Evolutionary conservation across 495 filamentous ascomycete species (phyloP), one percentile per base, ranked within the genome.

Genomic region (Geoglossum glabrum): DNA sequence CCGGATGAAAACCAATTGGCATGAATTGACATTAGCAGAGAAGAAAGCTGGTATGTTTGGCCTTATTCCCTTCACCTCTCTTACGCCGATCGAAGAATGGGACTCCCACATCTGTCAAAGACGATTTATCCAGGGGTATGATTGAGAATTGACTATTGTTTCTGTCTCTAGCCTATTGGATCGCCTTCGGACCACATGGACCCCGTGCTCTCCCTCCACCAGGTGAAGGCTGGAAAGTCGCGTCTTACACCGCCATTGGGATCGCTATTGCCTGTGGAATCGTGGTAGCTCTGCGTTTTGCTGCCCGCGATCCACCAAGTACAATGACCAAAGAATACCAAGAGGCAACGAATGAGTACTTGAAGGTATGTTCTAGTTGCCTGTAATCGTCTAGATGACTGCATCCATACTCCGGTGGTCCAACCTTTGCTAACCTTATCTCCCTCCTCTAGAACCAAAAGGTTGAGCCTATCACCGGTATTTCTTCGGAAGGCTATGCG

Each of bases 271-370:
- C 79, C 63, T 70, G 87, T 64, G 71, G 68, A 58, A 26, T 92
- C 68, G 89, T 92, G 72, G 74, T 73, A 63, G 55, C 63, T 62
- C 74, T 85, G 67, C 81, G 84, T 61, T 25, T 71, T 43, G 78
- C 81, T 65, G 86, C 84, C 60, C 78, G 80, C 67, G 75, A 78
- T 36, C 61, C 78, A 54, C 92, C 92, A 55, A 74, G 71, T 70
- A 95, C 92, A 63, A 90, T 98, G 87, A 90, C 73, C 71, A 85
- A 85, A 77, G 92, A 98, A 73, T 97, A 79, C 74, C 85, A 97
- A 74, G 87, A 95, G 76, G 83, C 81, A 57, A 77, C 80, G 60
- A 90, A 97, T 71, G 92, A 94, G 74, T 93, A 84, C 70, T 76
- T 95, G 66, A 85, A 79, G 79, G 90, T 93, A 74, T 43, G 72